Conservation (phyloP, 768 basidiomycete species). For the Kwoniella dendrophila region DNA sequence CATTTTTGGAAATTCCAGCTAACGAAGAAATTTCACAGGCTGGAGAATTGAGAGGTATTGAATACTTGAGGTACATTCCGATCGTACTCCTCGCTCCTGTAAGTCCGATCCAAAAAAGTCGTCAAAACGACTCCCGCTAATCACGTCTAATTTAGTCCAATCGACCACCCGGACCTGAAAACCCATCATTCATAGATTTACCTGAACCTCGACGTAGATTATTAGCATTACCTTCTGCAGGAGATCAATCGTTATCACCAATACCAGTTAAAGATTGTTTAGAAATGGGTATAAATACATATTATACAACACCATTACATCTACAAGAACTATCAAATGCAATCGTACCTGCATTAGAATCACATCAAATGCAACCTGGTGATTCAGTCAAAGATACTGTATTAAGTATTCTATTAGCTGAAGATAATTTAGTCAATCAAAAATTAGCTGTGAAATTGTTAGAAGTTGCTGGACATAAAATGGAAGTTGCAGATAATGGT, state of each 20-base stretch:
- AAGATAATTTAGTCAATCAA: constrained; percentile 77
- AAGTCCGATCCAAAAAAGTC: constrained; percentile 30
- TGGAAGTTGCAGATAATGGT: constrained; percentile 97
- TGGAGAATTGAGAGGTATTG: constrained; percentile 83
- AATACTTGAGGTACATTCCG: constrained; percentile 94
- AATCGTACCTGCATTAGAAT: constrained; percentile 89
- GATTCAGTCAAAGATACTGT: constrained; percentile 80
- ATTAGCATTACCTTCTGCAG: constrained; percentile 46
- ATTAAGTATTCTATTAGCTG: constrained; percentile 91
- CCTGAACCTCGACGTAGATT: constrained; percentile 47
- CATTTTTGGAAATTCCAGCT: not conserved
- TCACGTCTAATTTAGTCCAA: constrained; percentile 57
- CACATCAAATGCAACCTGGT: constrained; percentile 86
- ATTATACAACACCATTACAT: constrained; percentile 86
- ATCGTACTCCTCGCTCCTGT: constrained; percentile 83
- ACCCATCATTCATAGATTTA: constrained; percentile 54
- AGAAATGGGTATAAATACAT: constrained; percentile 93
- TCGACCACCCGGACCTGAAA: constrained; percentile 59
- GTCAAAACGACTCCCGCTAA: not conserved
- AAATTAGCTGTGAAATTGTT: constrained; percentile 95
- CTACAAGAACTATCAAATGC: constrained; percentile 88
- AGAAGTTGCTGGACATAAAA: constrained; percentile 91
- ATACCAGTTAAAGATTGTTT: constrained; percentile 88
- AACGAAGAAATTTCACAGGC: constrained; percentile 61
- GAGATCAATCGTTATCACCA: constrained; percentile 52